Evolutionary conservation across 768 basidiomycete genomes (phyloP), one percentile per base, ranked within the genome.

Genomic region (Leccinum sublutescens): DNA sequence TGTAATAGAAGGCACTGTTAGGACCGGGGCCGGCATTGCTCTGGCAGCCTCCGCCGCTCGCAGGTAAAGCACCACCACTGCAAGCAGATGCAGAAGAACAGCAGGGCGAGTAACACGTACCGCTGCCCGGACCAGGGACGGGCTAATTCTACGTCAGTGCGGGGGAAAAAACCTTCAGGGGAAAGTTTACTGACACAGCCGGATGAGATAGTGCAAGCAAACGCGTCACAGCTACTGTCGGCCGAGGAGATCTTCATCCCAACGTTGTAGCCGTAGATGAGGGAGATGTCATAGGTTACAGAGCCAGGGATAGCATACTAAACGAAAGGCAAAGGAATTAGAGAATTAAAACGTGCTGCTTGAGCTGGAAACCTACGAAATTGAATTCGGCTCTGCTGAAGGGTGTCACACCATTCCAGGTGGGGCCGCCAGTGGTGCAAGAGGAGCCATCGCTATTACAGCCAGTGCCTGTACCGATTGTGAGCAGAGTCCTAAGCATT

Each of bases 311-410:
- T 64, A 12, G 72, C 61, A 6, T 57, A 63, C 68, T 72, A 29
- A 8, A 29, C 6, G 8, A 43, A 8, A 31, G 52, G 47, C 5
- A 12, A 34, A 38, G 23, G 19, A 5, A 21, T 36, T 34, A 1
- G 25, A 34, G 0, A 17, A 4, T 2, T 6, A 25, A 52, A 50
- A 40, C 14, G 5, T 38, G 21, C 17, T n/a, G 1, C 4, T 11
- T 10, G 40, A 7, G 45, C 29, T 23, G 15, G 23, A 31, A 45
- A 47, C 66, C 29, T 57, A 74, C 72, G 50, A 68, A 72, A 61
- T 74, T 72, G 61, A 72, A 74, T 54, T 72, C 71, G 10, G 72
- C 72, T 38, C 71, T 68, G 55, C 71, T 72, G 59, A 72, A 72
- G 2, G 72, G 72, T 2, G 70, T 72, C 21, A 48, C 55, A 54